Evolutionary conservation across 2,329 filamentous ascomycete genomes (phyloP).

Genomic region (Rhinocladiella similis): DNA sequence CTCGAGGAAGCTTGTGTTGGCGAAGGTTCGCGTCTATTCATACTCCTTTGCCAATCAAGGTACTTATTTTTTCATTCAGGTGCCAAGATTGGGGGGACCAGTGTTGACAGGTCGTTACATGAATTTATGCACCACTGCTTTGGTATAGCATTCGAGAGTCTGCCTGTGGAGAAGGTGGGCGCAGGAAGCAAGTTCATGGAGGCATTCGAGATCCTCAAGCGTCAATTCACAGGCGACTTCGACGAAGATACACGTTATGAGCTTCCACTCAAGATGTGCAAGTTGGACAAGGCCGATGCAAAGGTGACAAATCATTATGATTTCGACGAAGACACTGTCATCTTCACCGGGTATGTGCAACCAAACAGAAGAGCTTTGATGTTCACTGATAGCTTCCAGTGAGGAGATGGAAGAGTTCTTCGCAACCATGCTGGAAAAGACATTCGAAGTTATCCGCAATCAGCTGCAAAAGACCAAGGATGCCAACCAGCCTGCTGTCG

Average conservation of each 20-base stretch:
- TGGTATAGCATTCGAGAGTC: conserved; percentile 31
- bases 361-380: neutral
- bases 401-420: conserved; percentile 17
- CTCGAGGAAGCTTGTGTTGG: conserved; percentile 13
- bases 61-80: conserved; percentile 18
- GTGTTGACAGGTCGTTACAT: conserved; percentile 37
- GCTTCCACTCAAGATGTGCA: conserved; percentile 1
- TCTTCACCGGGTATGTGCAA: neutral
- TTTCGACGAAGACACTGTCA: conserved; percentile 5
- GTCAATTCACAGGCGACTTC: conserved; percentile 29
- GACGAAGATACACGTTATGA: neutral
- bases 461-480: conserved; percentile 8
- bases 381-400: neutral
- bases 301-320: conserved; percentile 4
- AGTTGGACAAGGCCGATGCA: neutral
- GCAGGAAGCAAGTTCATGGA: conserved; percentile 38
- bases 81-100: conserved; percentile 37
- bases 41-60: neutral
- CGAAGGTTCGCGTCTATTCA: neutral
- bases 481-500: neutral
- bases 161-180: conserved; percentile 30
- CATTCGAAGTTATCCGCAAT: conserved; percentile 11
- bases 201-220: conserved; percentile 36
- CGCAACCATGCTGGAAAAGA: conserved; percentile 12
- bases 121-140: conserved; percentile 33